A percentile compares a stretch with the other conserved stretches of the same genome.
phyloP scores from a whole-genome alignment of 2,329 filamentous ascomycete species.

The Nothophoma quercina region DNA sequence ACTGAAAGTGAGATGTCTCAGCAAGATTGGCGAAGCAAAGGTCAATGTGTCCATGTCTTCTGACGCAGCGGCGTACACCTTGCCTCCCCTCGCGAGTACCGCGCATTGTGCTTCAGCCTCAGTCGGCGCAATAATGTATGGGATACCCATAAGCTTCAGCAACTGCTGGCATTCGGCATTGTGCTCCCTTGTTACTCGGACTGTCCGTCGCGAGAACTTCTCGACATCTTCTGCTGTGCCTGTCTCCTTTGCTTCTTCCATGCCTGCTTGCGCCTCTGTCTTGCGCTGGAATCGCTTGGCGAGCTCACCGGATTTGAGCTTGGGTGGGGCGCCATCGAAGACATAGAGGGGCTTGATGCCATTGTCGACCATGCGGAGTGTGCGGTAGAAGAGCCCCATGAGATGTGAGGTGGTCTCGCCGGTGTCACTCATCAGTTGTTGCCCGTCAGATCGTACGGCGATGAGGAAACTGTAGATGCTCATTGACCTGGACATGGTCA shows the following conservation, averaged over 20 bases:
- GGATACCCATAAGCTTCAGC: conserved; percentile 93
- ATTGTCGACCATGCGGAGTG: conserved; percentile 96
- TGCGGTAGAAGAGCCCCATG: conserved; percentile 99
- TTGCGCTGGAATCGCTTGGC: conserved; percentile 97
- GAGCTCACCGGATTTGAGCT: conserved; percentile 95
- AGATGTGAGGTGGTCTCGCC: conserved; percentile 97
- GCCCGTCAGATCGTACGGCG: conserved; percentile 93
- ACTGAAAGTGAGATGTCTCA: conserved; percentile 94
- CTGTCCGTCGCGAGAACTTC: conserved; percentile 93
- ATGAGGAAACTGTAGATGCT: conserved; percentile 99
- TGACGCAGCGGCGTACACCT: conserved; percentile 94
- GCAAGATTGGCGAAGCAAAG: conserved; percentile 88
- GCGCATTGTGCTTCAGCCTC: conserved; percentile 98
- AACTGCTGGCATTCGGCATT: conserved; percentile 93
- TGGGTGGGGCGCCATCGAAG: conserved; percentile 95
- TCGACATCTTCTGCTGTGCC: conserved; percentile 97
- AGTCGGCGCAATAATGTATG: conserved; percentile 92
- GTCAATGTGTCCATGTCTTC: conserved; percentile 99
- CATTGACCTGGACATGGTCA: conserved; percentile 74
- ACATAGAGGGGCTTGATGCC: conserved; percentile 99
- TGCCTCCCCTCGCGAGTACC: conserved; percentile 84
- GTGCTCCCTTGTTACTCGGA: conserved; percentile 94
- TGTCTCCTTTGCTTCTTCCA: conserved; percentile 96
- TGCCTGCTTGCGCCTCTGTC: conserved; percentile 84
- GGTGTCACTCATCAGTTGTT: conserved; percentile 93